Base-by-base conservation (phyloP, 192 early-diverging fungal species). In the Coemansia sp. region DNA sequence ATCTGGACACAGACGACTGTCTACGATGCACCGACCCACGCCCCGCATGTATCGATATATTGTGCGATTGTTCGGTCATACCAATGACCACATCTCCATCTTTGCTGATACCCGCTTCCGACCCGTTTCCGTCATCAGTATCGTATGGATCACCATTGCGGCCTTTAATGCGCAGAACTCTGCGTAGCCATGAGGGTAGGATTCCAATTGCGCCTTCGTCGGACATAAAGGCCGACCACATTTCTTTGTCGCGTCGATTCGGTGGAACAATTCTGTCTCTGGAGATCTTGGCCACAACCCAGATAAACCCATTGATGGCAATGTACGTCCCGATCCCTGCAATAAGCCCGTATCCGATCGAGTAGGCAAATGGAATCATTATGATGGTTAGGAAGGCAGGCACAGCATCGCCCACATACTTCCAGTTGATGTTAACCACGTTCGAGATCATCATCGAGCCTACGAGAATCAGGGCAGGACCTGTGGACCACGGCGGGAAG, bases 401-500 rank as follows among this genome's bases (percentile, higher is more conserved):
- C 9, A 92, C 83, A 0, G 81, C 82, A 55, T 92, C 89, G 37
- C 88, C 87, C 49, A 86, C 67, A 67, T 91, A 91, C 50, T 86
- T 76, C 82, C 87, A 92, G 73, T 92, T 92, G 73, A 92, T 86
- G 51, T 87, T 68, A 1, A 81, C 66, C 13, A 90, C 80, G 25
- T 78, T 80, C 17, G 83, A 76, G 44, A 85, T 78, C 91, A 93
- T 93, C 86, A 93, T 78, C 9, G 85, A 86, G 30, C 91, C 91
- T 8, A 93, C 87, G 23, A 85, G 57, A 61, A 93, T 86, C 52
- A 93, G 73, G 7, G 91, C 91, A 0, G 91, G 89, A 4, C 89
- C 89, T 2, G 91, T 91, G 24, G 91, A 85, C 88, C 90, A 92
- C 5, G 89, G 87, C 42, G 90, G 91, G 74, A 92, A 87, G 17